Percentiles rank a stretch among this genome's conserved stretches.
Evolutionary conservation across 2,329 filamentous ascomycete species (phyloP).

Genomic region (Beauveria australis): DNA sequence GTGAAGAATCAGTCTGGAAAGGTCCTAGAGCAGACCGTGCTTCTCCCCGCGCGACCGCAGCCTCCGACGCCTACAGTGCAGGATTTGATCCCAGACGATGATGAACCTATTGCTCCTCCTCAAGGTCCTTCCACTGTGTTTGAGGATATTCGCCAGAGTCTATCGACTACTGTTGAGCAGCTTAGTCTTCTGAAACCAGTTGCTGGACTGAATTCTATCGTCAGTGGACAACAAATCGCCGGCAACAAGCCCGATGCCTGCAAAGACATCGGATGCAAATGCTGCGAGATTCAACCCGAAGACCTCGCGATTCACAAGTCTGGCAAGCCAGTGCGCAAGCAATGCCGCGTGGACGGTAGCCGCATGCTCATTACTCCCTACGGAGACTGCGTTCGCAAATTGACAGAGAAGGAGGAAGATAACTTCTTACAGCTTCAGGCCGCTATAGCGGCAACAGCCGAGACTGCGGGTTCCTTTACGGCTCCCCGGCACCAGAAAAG

Average conservation of each 20-base stretch:
- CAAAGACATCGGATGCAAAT: conserved; percentile 30
- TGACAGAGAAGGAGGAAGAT: conserved; percentile 61
- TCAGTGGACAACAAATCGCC: not conserved
- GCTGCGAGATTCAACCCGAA: conserved; percentile 33
- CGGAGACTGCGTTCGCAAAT: conserved; percentile 66
- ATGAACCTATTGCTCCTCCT: conserved; percentile 17
- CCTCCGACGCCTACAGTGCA: not conserved
- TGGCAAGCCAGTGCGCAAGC: conserved; percentile 52
- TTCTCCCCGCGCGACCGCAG: not conserved
- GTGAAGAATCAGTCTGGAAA: not conserved
- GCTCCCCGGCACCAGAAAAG: conserved; percentile 46
- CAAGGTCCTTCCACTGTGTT: conserved; percentile 28
- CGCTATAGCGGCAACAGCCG: conserved; percentile 40
- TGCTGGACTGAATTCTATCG: conserved; percentile 13
- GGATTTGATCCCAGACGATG: conserved; percentile 4
- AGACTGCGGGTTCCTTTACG: conserved; percentile 47
- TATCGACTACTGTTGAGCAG: conserved; percentile 28
- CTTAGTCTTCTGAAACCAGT: conserved; percentile 31
- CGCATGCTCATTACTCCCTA: conserved; percentile 67
- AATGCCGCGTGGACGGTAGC: conserved; percentile 49
- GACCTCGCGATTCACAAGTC: conserved; percentile 48
- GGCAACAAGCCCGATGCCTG: conserved; percentile 22
- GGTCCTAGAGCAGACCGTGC: not conserved
- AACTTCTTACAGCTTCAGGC: conserved; percentile 62
- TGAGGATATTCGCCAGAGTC: conserved; percentile 24